Base-by-base conservation (phyloP, 768 basidiomycete genomes). In the Serendipita indica region DNA sequence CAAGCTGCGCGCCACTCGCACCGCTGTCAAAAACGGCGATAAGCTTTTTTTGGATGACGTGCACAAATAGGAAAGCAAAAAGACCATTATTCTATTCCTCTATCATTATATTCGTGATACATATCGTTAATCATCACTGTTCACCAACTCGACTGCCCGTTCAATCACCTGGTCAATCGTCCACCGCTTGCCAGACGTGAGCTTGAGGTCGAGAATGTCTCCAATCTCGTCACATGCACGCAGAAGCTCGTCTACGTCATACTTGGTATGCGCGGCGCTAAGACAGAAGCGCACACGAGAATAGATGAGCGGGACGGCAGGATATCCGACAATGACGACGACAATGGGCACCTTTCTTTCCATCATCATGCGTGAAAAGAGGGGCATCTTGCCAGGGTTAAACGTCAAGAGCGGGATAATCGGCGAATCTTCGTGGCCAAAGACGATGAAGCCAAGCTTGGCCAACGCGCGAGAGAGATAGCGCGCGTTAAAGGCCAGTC, bases 371-470 rank as follows among this genome's bases (percentile, higher is more conserved):
- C 87, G 78, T 63, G 86, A 84, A 75, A 97, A 94, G 67, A 85
- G 77, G 61, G 79, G 79, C 89, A 97, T 90, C 74, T 96, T 97
- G 57, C 87, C 93, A 0, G 89, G 89, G 69, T 89, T 81, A 78
- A 90, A 98, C 32, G 98, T 72, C 56, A 99, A 75, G 43, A 98
- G 74, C 0, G 96, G 94, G 2, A 98, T 85, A 65, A 99, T 89
- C 1, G 96, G 94, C 27, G 89, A 91, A 64, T 89, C 82, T 33
- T 83, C 79, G 70, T 89, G 83, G 0, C 94, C 94, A 65, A 92
- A 96, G 3, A 88, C 89, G 74, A 99, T 94, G 76, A 99, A 99
- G 0, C 96, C 96, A 33, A 99, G 81, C 66, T 89, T 93, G 65
- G 79, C 75, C 58, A 99, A 77, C 1, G 83, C 94, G 3, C 78